Base-by-base conservation (phyloP, 495 filamentous ascomycete species). In the Pseudoneurospora amorphoporcata region DNA sequence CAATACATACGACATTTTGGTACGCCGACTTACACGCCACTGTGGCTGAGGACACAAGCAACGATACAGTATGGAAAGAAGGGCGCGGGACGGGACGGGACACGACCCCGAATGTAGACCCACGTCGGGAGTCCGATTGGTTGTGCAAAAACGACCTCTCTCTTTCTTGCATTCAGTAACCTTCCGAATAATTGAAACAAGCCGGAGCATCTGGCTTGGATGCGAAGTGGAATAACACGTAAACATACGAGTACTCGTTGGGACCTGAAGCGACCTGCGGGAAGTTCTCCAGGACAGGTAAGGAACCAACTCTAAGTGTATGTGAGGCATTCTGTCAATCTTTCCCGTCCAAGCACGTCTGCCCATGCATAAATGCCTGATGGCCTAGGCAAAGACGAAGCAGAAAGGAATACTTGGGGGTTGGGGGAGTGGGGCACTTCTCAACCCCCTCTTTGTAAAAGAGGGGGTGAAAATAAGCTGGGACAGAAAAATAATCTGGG, bases 1-100 rank as follows among this genome's bases (percentile, higher is more conserved):
- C 29, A 17, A 65, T 65, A 65, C 53, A 65, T 65, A 65, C 53
- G 29, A 65, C 29, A 2, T 3, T 35, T 65, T 8, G 2, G 29
- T 65, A 65, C 53, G 53, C 53, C 53, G 53, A 65, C 53, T 65
- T 35, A 65, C 53, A 39, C 43, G 70, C 70, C 70, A 71, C 70
- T 71, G 70, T 71, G 70, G 70, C 70, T 71, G 70, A 68, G 29
- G 32, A 61, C 29, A 5, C 53, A 61, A 61, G 35, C 47, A 29
- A 12, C 19, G 10, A 12, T 16, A 45, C 39, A 10, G 23, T 23
- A 23, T 23, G 23, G 23, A 42, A n/a, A 23, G 45, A 47, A 23
- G 45, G 45, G 42, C 17, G 7, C 23, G 23, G 23, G 37, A 38
- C 37, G 39, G 17, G 43, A 47, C 3, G 43, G 43, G n/a, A 45